Evolutionary conservation across 441 rosid genomes (phyloP).

Genomic region (Manihot esculenta): DNA sequence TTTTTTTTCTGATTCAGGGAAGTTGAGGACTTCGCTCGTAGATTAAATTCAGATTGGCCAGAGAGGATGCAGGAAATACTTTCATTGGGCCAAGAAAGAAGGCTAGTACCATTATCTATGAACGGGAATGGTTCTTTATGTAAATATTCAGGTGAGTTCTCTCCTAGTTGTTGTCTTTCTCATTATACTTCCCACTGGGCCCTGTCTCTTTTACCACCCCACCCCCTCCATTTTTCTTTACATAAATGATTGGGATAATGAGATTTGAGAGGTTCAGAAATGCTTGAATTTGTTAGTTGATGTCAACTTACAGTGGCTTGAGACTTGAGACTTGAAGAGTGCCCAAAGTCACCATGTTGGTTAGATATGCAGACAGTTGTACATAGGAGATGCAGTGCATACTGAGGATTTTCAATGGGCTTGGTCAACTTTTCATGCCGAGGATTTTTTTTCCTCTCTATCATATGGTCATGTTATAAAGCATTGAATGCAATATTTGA

Average conservation of each 20-base stretch:
- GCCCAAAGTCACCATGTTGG: neutral
- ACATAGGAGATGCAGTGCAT: neutral
- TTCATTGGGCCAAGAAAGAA: slow-evolving; percentile 47
- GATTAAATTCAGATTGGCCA: slow-evolving; percentile 71
- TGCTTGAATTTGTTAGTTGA: slow-evolving; percentile 2
- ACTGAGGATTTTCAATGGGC: neutral
- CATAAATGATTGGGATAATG: neutral
- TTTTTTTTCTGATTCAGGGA: slow-evolving; percentile 36
- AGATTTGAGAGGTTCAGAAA: neutral
- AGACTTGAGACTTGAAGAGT: too few relatives aligned
- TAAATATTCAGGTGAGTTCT: slow-evolving; percentile 39
- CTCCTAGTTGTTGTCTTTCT: neutral
- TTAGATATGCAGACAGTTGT: neutral
- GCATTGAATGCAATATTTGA: neutral
- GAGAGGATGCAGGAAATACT: slow-evolving; percentile 67
- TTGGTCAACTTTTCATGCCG: slow-evolving; percentile 1
- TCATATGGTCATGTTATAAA: neutral
- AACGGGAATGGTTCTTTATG: slow-evolving; percentile 39
- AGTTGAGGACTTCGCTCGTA: slow-evolving; percentile 66
- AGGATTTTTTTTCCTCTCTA: neutral
- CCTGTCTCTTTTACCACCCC: neutral
- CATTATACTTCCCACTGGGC: neutral
- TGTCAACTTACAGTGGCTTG: neutral
- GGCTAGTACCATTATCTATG: slow-evolving; percentile 35
- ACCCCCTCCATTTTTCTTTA: neutral